Base-by-base conservation (phyloP, 192 early-diverging fungal genomes). In the Rhizophagus sp. region DNA sequence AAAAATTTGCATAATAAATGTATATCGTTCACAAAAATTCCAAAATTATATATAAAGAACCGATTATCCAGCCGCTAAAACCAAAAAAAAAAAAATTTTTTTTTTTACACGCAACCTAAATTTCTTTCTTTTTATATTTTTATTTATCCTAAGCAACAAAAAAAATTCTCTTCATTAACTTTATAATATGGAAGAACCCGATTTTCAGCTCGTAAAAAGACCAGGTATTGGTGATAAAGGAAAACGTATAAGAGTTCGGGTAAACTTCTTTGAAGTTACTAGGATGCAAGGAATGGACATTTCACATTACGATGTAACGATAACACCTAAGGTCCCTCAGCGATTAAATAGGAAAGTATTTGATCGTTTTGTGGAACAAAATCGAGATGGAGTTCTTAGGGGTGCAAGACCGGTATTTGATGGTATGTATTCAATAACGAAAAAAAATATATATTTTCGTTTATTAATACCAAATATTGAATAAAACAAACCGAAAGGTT, bases 281-380 rank as follows among this genome's bases (percentile, higher is more conserved):
- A 84, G 88, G 64, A 88, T 93, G 22, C 90, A 91, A 7, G 79
- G 88, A n/a, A 82, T 77, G 1, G 88, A 86, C 1, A 89, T 98
- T 39, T 88, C 93, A 83, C 97, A 97, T 78, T 98, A 97, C 84
- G 94, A 95, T 80, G 86, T 98, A 8, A 88, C 85, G 4, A 89
- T 97, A 30, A 78, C 79, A 10, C 93, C 95, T 12, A 91, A 94
- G 52, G 93, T 94, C 19, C 94, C 95, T 17, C 90, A 91, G 6
- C 89, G 89, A 0, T 91, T 96, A 36, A 91, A 93, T 81, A 68
- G 92, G 17, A 85, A 90, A 57, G 83, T 96, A 10, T 95, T 88
- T 81, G 87, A 94, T 63, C 76, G 88, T 24, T 91, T 93, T 87
- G 90, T 91, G 65, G 86, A 82, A 7, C 64, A 83, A 11, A 80